Evolutionary conservation across 345 rosid genomes (phyloP).

Genomic region (Hibiscus tridactylites): DNA sequence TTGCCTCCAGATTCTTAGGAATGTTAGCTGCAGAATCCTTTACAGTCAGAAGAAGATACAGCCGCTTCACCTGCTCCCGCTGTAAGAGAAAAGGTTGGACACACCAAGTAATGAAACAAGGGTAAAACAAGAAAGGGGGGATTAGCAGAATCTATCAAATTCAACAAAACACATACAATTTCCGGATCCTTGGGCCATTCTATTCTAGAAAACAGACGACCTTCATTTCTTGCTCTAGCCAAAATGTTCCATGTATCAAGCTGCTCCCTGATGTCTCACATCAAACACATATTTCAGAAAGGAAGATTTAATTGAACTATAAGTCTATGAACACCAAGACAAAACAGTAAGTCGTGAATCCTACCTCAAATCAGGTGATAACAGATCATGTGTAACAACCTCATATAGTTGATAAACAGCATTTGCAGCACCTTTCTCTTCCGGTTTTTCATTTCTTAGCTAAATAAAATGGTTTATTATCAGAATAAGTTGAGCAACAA

Average conservation of each 20-base stretch:
- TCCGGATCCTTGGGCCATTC: constrained; percentile 95
- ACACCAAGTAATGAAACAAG: constrained; percentile 13
- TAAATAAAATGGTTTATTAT: constrained; percentile 26
- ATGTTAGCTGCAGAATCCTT: constrained; percentile 89
- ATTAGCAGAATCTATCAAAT: neutral
- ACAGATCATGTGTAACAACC: constrained; percentile 82
- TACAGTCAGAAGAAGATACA: constrained; percentile 93
- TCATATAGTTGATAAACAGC: constrained; percentile 74
- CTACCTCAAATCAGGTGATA: constrained; percentile 82
- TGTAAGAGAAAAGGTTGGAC: constrained; percentile 28
- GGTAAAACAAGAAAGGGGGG: constrained; percentile 10
- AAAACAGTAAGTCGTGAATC: neutral
- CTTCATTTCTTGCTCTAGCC: constrained; percentile 78
- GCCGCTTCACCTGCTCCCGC: constrained; percentile 90
- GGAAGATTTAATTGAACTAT: neutral
- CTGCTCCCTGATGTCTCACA: constrained; percentile 55
- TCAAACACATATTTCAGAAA: constrained; percentile 9
- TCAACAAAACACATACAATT: constrained; percentile 45
- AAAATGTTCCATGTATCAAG: constrained; percentile 93
- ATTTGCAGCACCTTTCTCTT: constrained; percentile 78
- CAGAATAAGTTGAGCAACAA: neutral
- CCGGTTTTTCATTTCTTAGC: constrained; percentile 72
- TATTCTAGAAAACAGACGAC: constrained; percentile 74
- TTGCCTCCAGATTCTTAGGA: constrained; percentile 96
- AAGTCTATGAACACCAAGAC: neutral